Evolutionary conservation across 805 yeast genomes (phyloP).

Genomic region (Candida sithepensis): DNA sequence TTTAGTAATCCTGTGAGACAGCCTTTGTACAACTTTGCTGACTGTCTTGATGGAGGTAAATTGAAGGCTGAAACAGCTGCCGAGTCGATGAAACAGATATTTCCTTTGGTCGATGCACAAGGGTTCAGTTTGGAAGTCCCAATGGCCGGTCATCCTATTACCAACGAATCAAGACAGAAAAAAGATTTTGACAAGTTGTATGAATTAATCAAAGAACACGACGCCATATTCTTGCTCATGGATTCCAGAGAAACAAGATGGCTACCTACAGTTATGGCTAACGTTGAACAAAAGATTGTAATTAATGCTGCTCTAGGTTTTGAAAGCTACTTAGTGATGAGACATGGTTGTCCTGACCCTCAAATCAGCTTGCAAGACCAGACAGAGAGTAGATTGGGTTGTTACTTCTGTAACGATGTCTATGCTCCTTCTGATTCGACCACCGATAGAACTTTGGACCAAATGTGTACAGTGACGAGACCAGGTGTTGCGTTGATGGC

Average conservation of each 20-base stretch:
- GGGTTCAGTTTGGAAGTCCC: constrained; percentile 79
- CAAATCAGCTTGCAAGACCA: constrained; percentile 21
- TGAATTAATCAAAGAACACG: constrained; percentile 60
- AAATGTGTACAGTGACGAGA: constrained; percentile 97
- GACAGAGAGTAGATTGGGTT: constrained; percentile 58
- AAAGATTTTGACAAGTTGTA: constrained; percentile 51
- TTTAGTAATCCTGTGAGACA: constrained; percentile 96
- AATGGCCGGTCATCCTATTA: constrained; percentile 90
- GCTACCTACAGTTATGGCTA: constrained; percentile 89
- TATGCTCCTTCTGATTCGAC: constrained; percentile 89
- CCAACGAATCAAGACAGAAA: constrained; percentile 48
- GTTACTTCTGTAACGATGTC: constrained; percentile 94
- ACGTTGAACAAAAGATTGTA: constrained; percentile 64
- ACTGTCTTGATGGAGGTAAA: constrained; percentile 71
- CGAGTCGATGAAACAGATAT: constrained; percentile 60
- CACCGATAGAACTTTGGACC: constrained; percentile 87
- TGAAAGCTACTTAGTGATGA: constrained; percentile 88
- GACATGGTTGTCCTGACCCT: constrained; percentile 64
- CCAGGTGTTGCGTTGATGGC: constrained; percentile 95
- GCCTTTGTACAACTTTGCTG: constrained; percentile 78
- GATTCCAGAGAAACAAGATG: constrained; percentile 96
- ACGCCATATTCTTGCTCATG: constrained; percentile 75
- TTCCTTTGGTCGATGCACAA: constrained; percentile 66
- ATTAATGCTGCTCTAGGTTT: constrained; percentile 94
- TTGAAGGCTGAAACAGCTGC: constrained; percentile 83